These are phyloP conservation scores for Aspergillus floridensis DNA, from an alignment of 2,329 filamentous ascomycete genomes.

Conservation along the genomic window DNA sequence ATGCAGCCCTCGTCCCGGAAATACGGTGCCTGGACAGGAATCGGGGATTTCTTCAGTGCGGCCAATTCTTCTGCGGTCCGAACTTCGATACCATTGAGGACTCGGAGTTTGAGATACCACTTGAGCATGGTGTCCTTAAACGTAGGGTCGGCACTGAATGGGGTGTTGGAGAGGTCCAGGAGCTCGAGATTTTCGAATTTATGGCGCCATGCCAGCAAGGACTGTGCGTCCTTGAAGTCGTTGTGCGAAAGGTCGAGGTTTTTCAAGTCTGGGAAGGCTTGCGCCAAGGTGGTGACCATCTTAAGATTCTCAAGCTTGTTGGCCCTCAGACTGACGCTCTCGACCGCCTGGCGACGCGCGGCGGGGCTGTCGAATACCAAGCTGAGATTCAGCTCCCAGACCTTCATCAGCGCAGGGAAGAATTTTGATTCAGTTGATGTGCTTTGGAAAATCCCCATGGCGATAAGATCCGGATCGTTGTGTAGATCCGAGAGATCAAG, in stretches of 20 bases:
- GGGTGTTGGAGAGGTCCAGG: slow-evolving; percentile 74
- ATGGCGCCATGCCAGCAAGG: slow-evolving; percentile 71
- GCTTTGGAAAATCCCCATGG: slow-evolving; percentile 72
- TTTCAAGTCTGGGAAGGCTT: slow-evolving; percentile 78
- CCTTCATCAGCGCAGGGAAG: slow-evolving; percentile 85
- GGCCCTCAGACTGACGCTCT: slow-evolving; percentile 75
- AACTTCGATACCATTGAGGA: slow-evolving; percentile 72
- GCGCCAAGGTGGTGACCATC: slow-evolving; percentile 70
- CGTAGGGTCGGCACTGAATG: slow-evolving; percentile 62
- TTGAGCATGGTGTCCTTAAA: slow-evolving; percentile 68
- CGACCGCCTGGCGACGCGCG: slow-evolving; percentile 73
- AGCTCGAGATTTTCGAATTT: slow-evolving; percentile 78
- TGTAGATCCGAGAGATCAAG: slow-evolving; percentile 78
- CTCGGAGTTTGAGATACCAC: slow-evolving; percentile 79
- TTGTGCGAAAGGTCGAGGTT: slow-evolving; percentile 90
- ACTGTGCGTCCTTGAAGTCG: slow-evolving; percentile 65
- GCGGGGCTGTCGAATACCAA: slow-evolving; percentile 62
- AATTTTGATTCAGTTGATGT: slow-evolving; percentile 76
- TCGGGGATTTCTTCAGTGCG: slow-evolving; percentile 57
- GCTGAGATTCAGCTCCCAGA: slow-evolving; percentile 65
- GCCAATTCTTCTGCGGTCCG: slow-evolving; percentile 69
- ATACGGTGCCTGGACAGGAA: slow-evolving; percentile 61
- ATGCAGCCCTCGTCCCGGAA: slow-evolving; percentile 73
- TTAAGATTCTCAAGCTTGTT: slow-evolving; percentile 74
- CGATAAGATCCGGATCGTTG: slow-evolving; percentile 67